phyloP scores from a whole-genome alignment of 441 rosid species.

The Eruca vesicaria region DNA sequence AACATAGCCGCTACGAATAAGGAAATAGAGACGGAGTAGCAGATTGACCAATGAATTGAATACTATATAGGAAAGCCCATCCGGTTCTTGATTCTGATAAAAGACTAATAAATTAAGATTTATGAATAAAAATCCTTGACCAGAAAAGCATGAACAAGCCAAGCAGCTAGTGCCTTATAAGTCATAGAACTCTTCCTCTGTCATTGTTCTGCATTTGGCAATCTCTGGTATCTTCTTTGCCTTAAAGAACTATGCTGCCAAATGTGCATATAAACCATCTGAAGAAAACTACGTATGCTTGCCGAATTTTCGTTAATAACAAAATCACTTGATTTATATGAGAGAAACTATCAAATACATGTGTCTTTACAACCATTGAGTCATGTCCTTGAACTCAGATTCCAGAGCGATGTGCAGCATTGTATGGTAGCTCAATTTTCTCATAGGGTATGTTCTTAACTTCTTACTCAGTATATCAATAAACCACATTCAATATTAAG shows the following conservation, averaged over 20 bases:
- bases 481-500: conserved; percentile 29
- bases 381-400: conserved; percentile 43
- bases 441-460: conserved; percentile 46
- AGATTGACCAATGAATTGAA: no score
- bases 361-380: conserved; percentile 21
- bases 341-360: conserved; percentile 45
- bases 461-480: no score
- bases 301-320: conserved; percentile 48
- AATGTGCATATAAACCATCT: conserved; percentile 63
- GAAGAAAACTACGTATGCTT: conserved; percentile 56
- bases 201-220: background rate
- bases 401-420: conserved; percentile 41
- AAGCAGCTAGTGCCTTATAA: background rate
- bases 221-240: background rate
- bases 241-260: conserved; percentile 55
- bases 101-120: no score
- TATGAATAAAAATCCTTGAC: no score
- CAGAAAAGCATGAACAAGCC: background rate
- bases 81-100: no score
- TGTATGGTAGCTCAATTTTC: conserved; percentile 47
- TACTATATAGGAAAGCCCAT: no score
- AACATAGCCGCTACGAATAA: no score
- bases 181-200: background rate
- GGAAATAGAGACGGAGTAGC: no score
- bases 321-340: conserved; percentile 46